Percentiles rank a stretch among this genome's conserved stretches.
Conservation (phyloP, 768 basidiomycete genomes). For the Leccinum fibrillosum region DNA sequence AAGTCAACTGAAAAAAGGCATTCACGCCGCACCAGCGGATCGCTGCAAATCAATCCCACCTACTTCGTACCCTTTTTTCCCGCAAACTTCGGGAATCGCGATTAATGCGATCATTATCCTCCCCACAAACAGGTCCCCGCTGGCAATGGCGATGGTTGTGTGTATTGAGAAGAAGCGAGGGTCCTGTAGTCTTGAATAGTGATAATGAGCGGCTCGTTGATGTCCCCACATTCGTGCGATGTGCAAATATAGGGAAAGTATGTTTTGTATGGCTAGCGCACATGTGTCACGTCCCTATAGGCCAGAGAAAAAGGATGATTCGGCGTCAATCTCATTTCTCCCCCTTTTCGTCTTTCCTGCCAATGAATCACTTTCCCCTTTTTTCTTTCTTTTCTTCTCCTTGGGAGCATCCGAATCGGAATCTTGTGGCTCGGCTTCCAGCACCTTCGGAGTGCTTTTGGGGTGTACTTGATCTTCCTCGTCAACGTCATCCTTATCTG, state of each 20-base stretch:
- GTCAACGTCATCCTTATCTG: slow-evolving; percentile 11
- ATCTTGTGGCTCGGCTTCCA: slow-evolving; percentile 16
- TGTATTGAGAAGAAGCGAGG: neutral
- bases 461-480: slow-evolving; percentile 11
- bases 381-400: slow-evolving; percentile 54
- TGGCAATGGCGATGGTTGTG: neutral
- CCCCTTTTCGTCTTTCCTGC: slow-evolving; percentile 54
- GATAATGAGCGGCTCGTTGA: neutral
- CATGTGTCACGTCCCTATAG: slow-evolving; percentile 34
- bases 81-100: neutral
- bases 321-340: slow-evolving; percentile 53
- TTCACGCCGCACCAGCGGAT: neutral
- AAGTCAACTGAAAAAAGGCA: neutral
- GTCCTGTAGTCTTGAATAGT: neutral
- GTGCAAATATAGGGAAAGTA: neutral
- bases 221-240: neutral
- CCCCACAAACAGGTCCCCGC: neutral
- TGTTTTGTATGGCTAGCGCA: neutral
- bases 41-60: neutral
- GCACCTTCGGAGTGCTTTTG: neutral
- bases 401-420: slow-evolving; percentile 31
- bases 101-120: neutral
- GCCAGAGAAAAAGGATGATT: slow-evolving; percentile 65
- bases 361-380: slow-evolving; percentile 49
- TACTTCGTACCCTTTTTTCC: neutral